These are phyloP conservation scores for Saccharomyces hybrid DNA, from an alignment of 1,139 yeast genomes.

Conservation along the genomic window DNA sequence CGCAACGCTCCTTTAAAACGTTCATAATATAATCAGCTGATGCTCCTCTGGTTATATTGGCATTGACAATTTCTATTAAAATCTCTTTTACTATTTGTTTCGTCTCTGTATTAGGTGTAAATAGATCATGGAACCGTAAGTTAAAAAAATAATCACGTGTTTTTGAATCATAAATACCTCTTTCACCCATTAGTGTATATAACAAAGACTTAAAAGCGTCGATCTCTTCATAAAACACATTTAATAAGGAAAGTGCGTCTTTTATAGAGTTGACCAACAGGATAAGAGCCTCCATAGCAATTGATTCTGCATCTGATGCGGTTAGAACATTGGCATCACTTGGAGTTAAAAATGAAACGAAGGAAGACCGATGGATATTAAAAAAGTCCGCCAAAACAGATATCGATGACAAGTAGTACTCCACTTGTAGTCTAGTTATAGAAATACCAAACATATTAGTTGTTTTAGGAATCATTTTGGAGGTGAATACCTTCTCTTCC, in stretches of 20 bases:
- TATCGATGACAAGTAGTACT: conserved; percentile 57
- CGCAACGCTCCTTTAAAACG: conserved; percentile 86
- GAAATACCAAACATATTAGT: conserved; percentile 25
- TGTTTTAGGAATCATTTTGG: conserved; percentile 19
- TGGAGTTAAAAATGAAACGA: conserved; percentile 52
- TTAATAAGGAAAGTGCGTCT: conserved; percentile 82
- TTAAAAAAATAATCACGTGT: conserved; percentile 38
- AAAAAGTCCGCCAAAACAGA: conserved; percentile 48
- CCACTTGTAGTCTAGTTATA: conserved; percentile 51
- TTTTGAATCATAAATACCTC: conserved; percentile 60
- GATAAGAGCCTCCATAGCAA: conserved; percentile 74
- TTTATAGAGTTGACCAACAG: conserved; percentile 71
- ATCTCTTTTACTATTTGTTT: conserved; percentile 76
- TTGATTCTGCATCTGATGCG: conserved; percentile 84
- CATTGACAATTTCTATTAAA: conserved; percentile 79
- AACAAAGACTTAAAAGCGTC: conserved; percentile 55
- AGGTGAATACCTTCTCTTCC: conserved; percentile 60
- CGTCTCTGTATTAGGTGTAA: conserved; percentile 56
- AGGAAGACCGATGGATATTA: conserved; percentile 49
- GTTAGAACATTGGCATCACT: conserved; percentile 35
- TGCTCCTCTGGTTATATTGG: conserved; percentile 81
- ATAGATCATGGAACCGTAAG: conserved; percentile 65
- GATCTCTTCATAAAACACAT: conserved; percentile 74
- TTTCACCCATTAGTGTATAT: conserved; percentile 55
- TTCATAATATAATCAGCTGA: conserved; percentile 86